Conservation (phyloP, 176 grass and related monocot genomes). For the Hyparrhenia diplandra region DNA sequence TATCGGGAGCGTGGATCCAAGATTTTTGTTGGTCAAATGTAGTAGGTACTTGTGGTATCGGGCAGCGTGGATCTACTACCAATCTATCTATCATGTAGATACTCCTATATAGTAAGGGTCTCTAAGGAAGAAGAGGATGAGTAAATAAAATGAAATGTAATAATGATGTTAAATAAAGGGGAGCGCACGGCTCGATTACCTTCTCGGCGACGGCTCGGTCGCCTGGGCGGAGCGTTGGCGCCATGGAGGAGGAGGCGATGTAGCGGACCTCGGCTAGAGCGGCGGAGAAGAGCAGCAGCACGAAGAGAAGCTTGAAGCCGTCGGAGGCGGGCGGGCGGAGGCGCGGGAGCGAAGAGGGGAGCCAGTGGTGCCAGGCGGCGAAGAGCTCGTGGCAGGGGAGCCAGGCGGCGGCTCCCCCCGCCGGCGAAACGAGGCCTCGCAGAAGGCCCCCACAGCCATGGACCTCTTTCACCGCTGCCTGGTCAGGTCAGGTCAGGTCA, state of each 20-base stretch:
- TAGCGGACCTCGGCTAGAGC: slow-evolving; percentile 47
- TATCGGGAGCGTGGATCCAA: not conserved
- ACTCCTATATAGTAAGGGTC: no score
- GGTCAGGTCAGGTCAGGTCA: no score
- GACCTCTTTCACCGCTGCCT: no score
- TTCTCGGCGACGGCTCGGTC: slow-evolving; percentile 47
- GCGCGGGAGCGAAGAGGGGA: slow-evolving; percentile 12
- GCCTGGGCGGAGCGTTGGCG: slow-evolving; percentile 36
- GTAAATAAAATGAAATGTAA: no score
- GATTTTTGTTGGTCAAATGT: not conserved
- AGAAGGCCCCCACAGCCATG: slow-evolving; percentile 22
- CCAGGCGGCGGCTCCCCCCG: slow-evolving; percentile 23
- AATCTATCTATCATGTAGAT: no score
- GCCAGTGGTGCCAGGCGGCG: slow-evolving; percentile 28
- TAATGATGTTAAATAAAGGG: no score
- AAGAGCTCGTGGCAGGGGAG: slow-evolving; percentile 42
- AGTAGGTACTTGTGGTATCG: not conserved
- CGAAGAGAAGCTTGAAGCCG: slow-evolving; percentile 43
- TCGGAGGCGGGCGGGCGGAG: slow-evolving; percentile 29
- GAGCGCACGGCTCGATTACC: no score
- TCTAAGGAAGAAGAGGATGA: no score
- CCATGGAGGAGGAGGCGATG: slow-evolving; percentile 55
- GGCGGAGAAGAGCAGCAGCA: slow-evolving; percentile 40
- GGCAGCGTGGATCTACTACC: not conserved
- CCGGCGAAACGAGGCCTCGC: slow-evolving; percentile 20